Evolutionary conservation across 1,284 basidiomycete genomes (phyloP).

Genomic region (Ceratobasidium theobromae): DNA sequence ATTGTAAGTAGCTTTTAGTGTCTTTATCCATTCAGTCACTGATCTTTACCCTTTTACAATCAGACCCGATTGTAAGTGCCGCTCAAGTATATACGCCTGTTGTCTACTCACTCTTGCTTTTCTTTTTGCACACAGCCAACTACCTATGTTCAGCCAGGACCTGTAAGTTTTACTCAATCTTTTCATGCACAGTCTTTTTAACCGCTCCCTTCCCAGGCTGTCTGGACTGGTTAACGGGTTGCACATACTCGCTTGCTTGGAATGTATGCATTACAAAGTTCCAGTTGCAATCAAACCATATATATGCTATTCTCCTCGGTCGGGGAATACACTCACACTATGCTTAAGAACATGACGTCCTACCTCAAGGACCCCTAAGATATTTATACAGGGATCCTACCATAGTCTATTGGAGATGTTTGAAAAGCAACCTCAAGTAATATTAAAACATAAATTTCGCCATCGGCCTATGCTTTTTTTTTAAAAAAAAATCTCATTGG

Average conservation of each 20-base stretch:
- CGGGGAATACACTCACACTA: background rate
- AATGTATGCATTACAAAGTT: background rate
- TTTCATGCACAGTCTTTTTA: background rate
- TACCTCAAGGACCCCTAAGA: no score
- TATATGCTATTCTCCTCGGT: background rate
- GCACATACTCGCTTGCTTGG: background rate
- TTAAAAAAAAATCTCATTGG: no score
- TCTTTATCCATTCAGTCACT: background rate
- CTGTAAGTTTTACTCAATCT: background rate
- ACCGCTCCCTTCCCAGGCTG: background rate
- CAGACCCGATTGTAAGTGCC: slow-evolving; percentile 24
- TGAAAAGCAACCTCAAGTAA: no score
- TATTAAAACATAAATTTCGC: no score
- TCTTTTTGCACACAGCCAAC: background rate
- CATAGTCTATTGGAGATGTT: no score
- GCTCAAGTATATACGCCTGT: background rate
- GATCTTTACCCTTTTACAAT: background rate
- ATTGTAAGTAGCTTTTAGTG: slow-evolving; percentile 6
- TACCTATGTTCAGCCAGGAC: slow-evolving; percentile 27
- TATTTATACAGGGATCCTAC: no score
- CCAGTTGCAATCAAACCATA: background rate
- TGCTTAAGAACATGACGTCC: background rate
- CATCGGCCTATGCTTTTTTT: no score
- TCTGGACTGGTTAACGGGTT: slow-evolving; percentile 12
- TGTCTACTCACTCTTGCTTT: background rate